These are phyloP conservation scores for Boletus coccyginus DNA, from an alignment of 768 basidiomycete genomes.

Conservation along the genomic window DNA sequence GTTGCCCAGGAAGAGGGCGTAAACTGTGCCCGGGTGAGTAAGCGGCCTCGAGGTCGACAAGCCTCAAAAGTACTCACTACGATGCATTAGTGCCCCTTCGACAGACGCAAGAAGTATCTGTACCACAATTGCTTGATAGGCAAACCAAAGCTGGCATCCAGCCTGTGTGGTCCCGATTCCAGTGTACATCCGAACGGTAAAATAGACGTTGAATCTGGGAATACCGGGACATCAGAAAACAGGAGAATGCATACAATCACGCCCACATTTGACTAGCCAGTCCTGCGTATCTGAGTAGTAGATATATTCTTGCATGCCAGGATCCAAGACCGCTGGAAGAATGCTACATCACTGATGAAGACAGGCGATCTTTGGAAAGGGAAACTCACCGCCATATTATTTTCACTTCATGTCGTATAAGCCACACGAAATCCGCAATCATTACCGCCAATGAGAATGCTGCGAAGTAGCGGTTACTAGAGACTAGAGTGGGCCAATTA, in stretches of 20 bases:
- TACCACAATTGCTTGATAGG: constrained; percentile 11
- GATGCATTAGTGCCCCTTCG: constrained; percentile 17
- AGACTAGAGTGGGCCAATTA: background rate
- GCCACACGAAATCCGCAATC: constrained; percentile 11
- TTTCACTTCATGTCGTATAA: constrained; percentile 9
- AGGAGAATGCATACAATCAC: background rate
- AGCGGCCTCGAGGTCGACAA: background rate
- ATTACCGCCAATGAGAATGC: constrained; percentile 7
- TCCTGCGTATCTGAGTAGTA: constrained; percentile 18
- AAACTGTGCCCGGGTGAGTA: constrained; percentile 5
- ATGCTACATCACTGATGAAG: background rate
- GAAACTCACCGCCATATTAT: constrained; percentile 22
- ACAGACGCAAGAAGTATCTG: constrained; percentile 13
- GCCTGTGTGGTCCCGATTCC: constrained; percentile 3
- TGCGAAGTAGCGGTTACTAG: background rate
- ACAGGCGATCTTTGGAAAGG: background rate
- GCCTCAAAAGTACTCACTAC: constrained; percentile 2
- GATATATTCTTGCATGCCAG: constrained; percentile 9
- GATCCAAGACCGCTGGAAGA: constrained; percentile 5
- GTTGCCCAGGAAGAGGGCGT: constrained; percentile 13
- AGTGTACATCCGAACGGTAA: constrained; percentile 14
- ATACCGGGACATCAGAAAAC: background rate
- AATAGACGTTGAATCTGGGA: constrained; percentile 23
- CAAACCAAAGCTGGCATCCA: constrained; percentile 16
- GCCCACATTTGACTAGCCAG: constrained; percentile 20